Evolutionary conservation across 2,329 filamentous ascomycete genomes (phyloP).

Genomic region (Phialocephala sp.): DNA sequence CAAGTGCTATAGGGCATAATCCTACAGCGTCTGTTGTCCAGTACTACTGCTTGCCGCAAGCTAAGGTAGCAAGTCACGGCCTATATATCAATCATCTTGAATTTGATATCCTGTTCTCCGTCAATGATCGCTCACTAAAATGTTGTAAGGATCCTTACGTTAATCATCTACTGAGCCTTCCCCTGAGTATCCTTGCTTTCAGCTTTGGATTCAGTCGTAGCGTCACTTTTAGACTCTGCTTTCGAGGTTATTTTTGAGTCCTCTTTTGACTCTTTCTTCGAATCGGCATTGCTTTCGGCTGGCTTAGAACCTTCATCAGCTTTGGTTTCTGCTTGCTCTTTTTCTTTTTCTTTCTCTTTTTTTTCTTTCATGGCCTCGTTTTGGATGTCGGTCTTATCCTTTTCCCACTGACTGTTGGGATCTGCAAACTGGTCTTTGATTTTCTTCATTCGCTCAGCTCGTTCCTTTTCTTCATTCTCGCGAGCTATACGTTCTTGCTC

Average conservation of each 20-base stretch:
- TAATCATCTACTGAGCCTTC: neutral
- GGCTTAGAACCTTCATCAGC: conserved; percentile 19
- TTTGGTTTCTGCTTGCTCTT: conserved; percentile 38
- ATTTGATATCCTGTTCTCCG: neutral
- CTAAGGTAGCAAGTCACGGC: neutral
- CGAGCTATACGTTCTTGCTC: conserved; percentile 81
- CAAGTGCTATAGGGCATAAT: conserved; percentile 22
- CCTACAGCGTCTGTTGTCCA: conserved; percentile 17
- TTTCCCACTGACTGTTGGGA: conserved; percentile 81
- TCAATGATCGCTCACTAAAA: neutral
- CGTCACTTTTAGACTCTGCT: conserved; percentile 9
- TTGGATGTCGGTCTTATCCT: conserved; percentile 82
- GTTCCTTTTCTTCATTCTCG: conserved; percentile 79
- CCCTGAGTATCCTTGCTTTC: conserved; percentile 10
- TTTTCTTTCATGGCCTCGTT: conserved; percentile 67
- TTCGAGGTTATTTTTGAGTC: conserved; percentile 23
- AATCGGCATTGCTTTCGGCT: conserved; percentile 8
- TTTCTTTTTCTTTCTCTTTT: conserved; percentile 48
- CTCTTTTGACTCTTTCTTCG: conserved; percentile 16
- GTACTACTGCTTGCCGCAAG: neutral
- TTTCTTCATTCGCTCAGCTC: conserved; percentile 74
- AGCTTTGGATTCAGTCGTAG: conserved; percentile 14
- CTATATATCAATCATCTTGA: neutral
- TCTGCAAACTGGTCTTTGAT: conserved; percentile 83
- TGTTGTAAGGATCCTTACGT: neutral